These are phyloP conservation scores for Diplodia corticola DNA, from an alignment of 2,329 filamentous ascomycete genomes.

Conservation along the genomic window DNA sequence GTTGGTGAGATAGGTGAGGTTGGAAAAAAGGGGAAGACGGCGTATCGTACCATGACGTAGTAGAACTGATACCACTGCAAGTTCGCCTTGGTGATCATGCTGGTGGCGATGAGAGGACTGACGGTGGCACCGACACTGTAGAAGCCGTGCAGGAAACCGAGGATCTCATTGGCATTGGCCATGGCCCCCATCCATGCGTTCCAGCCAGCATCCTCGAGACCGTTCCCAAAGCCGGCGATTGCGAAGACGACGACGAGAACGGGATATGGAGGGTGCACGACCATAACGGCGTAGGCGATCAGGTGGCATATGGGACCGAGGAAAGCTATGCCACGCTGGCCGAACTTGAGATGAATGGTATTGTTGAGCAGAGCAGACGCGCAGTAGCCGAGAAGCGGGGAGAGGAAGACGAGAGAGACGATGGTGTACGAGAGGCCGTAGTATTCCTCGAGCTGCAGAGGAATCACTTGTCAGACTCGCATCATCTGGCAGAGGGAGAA, in stretches of 20 bases:
- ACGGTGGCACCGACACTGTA: conserved; percentile 73
- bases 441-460: conserved; percentile 56
- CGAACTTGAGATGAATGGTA: conserved; percentile 62
- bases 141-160: conserved; percentile 70
- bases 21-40: neutral
- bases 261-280: conserved; percentile 68
- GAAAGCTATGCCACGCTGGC: conserved; percentile 71
- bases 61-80: conserved; percentile 73
- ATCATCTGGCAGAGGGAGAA: neutral
- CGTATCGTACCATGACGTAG: conserved; percentile 66
- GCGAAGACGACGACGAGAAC: conserved; percentile 65
- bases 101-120: conserved; percentile 68
- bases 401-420: conserved; percentile 66
- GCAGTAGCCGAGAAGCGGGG: conserved; percentile 66
- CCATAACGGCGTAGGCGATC: conserved; percentile 64
- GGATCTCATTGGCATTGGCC: conserved; percentile 70
- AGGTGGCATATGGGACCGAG: conserved; percentile 64
- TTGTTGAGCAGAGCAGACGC: conserved; percentile 65
- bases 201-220: conserved; percentile 64
- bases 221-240: conserved; percentile 70
- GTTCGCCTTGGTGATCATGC: conserved; percentile 65
- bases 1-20: neutral
- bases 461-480: conserved; percentile 30
- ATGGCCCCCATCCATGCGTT: conserved; percentile 70
- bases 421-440: conserved; percentile 63